Evolutionary conservation across 768 basidiomycete species (phyloP).

Genomic region (Lactarius sp.): DNA sequence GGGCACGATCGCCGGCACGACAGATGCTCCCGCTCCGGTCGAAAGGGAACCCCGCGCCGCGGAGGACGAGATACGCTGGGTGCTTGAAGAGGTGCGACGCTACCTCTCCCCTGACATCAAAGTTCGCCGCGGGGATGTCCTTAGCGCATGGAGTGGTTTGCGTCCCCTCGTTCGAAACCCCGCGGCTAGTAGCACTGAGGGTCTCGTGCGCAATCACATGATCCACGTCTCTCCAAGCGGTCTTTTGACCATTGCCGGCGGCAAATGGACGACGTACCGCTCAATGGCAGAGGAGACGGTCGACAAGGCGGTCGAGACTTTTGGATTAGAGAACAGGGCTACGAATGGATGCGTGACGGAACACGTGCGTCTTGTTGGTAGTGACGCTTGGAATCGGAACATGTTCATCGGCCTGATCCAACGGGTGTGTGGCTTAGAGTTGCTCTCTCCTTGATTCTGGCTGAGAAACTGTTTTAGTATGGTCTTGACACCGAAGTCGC

Average conservation of each 20-base stretch:
- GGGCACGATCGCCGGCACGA: constrained; percentile 95
- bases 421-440: constrained; percentile 46
- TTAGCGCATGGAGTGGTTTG: constrained; percentile 92
- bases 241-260: constrained; percentile 90
- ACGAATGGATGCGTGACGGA: constrained; percentile 73
- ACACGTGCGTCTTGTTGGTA: constrained; percentile 77
- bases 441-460: not conserved
- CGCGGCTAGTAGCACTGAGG: constrained; percentile 67
- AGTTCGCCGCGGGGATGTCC: constrained; percentile 89
- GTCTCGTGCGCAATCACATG: constrained; percentile 90
- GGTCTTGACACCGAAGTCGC: constrained; percentile 90
- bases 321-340: constrained; percentile 52
- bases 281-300: constrained; percentile 96
- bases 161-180: constrained; percentile 88
- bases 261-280: constrained; percentile 98
- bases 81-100: constrained; percentile 85
- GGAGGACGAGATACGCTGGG: constrained; percentile 96
- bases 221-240: constrained; percentile 77
- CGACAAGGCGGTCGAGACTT: constrained; percentile 77
- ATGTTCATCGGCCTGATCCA: constrained; percentile 98
- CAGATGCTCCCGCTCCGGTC: constrained; percentile 76
- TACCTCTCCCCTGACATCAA: constrained; percentile 92
- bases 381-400: constrained; percentile 89
- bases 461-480: constrained; percentile 46
- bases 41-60: constrained; percentile 69